Evolutionary conservation across 1,284 basidiomycete genomes (phyloP).

Genomic region (Ceratobasidium sp.): DNA sequence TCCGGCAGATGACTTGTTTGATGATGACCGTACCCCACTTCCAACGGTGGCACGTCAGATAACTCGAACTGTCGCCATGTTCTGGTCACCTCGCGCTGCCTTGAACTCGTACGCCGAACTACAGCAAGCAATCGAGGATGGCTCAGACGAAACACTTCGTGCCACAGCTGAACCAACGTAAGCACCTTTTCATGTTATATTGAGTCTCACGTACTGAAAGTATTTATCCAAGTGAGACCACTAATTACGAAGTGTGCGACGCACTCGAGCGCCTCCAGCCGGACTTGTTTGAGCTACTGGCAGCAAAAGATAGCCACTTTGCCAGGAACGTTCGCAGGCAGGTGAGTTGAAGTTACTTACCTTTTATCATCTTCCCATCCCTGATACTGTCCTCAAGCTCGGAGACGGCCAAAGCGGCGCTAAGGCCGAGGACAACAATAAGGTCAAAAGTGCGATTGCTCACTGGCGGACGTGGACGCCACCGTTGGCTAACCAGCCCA

Average conservation of each 20-base stretch:
- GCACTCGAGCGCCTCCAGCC: conserved; percentile 10
- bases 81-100: neutral
- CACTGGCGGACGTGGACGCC: too few relatives aligned
- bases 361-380: neutral
- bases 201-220: neutral
- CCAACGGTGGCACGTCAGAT: conserved; percentile 17
- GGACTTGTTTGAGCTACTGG: conserved; percentile 15
- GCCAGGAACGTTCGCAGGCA: neutral
- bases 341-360: neutral
- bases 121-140: conserved; percentile 14
- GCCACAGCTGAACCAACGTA: neutral
- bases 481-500: too few relatives aligned
- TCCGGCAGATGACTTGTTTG: neutral
- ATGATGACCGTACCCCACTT: neutral
- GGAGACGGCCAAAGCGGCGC: too few relatives aligned
- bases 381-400: neutral
- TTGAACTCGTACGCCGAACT: neutral
- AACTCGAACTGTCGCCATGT: conserved; percentile 9
- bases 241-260: neutral
- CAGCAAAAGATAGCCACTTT: neutral
- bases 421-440: too few relatives aligned
- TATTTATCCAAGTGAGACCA: neutral
- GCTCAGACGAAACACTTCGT: neutral
- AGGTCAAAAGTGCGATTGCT: too few relatives aligned
- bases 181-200: neutral